Percentiles rank a stretch among this genome's conserved stretches.
These are phyloP conservation scores for Caloboletus firmus DNA, from an alignment of 1,284 basidiomycete genomes.

Conservation along the genomic window DNA sequence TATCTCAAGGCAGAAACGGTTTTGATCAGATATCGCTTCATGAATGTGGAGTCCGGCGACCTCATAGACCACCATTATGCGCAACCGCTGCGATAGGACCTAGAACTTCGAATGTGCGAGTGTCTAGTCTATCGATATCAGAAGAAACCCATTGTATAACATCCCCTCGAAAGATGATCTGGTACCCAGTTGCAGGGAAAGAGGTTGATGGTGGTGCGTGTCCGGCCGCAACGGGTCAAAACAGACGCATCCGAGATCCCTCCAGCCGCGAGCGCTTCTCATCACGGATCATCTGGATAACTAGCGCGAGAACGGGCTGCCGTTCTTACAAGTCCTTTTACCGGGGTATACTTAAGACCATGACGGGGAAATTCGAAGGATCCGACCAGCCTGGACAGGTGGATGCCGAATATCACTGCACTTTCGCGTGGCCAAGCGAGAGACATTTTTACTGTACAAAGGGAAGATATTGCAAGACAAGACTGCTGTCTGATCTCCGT, in stretches of 20 bases:
- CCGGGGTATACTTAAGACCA: not conserved
- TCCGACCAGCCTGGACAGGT: not conserved
- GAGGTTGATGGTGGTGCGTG: not conserved
- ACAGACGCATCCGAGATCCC: not conserved
- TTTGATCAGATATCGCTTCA: not conserved
- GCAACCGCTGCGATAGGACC: not conserved
- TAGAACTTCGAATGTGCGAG: not conserved
- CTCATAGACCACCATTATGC: not conserved
- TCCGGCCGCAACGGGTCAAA: conserved; percentile 7
- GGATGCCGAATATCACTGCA: not conserved
- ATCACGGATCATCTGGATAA: conserved; percentile 2
- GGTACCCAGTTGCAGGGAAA: not conserved
- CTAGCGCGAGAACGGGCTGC: not conserved
- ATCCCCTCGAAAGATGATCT: not conserved
- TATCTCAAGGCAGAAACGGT: not conserved
- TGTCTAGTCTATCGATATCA: not conserved
- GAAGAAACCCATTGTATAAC: not conserved
- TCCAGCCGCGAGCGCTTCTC: not conserved
- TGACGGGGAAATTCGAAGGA: not conserved
- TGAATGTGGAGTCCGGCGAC: not conserved
- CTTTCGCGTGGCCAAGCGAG: not conserved
- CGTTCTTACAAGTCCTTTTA: not conserved
- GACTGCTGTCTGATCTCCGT: not conserved
- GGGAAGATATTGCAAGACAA: too few relatives aligned
- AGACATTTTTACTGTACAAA: not conserved